These are phyloP conservation scores for Amaranthus tricolor DNA, from an alignment of 179 eudicot genomes.

Conservation along the genomic window DNA sequence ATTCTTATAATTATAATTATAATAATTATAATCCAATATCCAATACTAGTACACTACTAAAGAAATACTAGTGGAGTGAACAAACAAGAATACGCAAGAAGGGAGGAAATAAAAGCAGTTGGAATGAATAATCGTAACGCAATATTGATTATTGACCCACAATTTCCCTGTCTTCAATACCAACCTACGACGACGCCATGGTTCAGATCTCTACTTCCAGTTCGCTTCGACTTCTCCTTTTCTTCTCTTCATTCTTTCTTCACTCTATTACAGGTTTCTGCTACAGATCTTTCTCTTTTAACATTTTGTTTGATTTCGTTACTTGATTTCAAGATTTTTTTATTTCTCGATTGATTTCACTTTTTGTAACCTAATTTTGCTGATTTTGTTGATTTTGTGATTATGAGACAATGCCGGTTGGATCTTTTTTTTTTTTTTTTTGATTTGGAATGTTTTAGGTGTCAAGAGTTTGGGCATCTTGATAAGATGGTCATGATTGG, in stretches of 20 bases:
- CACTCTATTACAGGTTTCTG: slow-evolving; percentile 41
- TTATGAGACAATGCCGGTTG: neutral
- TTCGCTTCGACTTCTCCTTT: slow-evolving; percentile 30
- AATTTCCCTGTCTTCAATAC: too few species aligned
- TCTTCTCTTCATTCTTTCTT: slow-evolving; percentile 32
- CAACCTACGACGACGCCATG: slow-evolving; percentile 26
- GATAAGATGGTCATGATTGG: neutral
- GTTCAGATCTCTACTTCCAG: slow-evolving; percentile 32
- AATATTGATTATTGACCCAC: too few species aligned
- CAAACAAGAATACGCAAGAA: too few species aligned
- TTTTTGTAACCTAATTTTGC: neutral
- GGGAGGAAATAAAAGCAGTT: too few species aligned
- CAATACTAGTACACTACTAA: too few species aligned
- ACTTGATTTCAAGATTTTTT: too few species aligned
- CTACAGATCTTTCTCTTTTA: slow-evolving; percentile 21
- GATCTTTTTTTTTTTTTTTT: too few species aligned
- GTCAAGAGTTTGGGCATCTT: neutral
- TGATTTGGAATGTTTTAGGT: neutral
- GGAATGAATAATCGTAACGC: too few species aligned
- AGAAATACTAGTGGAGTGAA: too few species aligned
- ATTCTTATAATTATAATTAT: too few species aligned
- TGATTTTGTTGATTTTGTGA: neutral
- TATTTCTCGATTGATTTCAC: neutral
- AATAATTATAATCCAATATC: too few species aligned
- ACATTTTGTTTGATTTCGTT: neutral